Base-by-base conservation (phyloP, 2,329 filamentous ascomycete species). In the Dactylellina leptospora region DNA sequence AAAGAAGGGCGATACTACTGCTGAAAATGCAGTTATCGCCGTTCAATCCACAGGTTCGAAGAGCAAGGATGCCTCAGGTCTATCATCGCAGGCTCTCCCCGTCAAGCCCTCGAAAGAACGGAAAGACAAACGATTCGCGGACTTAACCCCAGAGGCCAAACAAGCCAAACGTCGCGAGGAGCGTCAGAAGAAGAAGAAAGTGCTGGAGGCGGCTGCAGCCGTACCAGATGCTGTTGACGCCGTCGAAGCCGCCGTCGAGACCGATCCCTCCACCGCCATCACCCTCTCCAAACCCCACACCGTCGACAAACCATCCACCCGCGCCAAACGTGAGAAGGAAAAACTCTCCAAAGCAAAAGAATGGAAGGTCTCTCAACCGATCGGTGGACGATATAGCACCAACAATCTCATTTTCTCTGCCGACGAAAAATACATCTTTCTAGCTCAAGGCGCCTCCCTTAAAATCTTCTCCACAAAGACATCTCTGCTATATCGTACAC, bases 391-490 rank as follows among this genome's bases (percentile, higher is more conserved):
- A 62, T 77, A 73, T 16, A 60, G 45, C 18, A 72, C 53, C 25
- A 69, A 56, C 62, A 55, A 42, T 22, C 58, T 59, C 27, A 50
- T 62, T 47, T 70, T 51, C 44, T 68, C 50, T 36, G 23, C 44
- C 45, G 56, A 61, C 20, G 51, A 60, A 58, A 70, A 92, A 91
- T 85, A 89, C 80, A 79, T 97, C 38, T 87, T 97, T 64, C 79
- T 96, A 62, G 86, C 89, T 28, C 91, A 91, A 77, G 85, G 88
- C 71, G 88, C 86, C 25, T 88, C 89, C 8, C 83, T 97, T 59
- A 90, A 92, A 78, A 85, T 96, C 23, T 96, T 95, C 80, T 90
- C 90, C 1, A 86, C 91, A 27, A 83, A 86, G 74, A 92, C 92
- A 60, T 97, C 95, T 1, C 85, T 96, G 53, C 85, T 96, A 20